Percentiles rank a stretch among this genome's conserved stretches.
Evolutionary conservation across 176 grass and related monocot species (phyloP).

Genomic region (Lolium multiflorum): DNA sequence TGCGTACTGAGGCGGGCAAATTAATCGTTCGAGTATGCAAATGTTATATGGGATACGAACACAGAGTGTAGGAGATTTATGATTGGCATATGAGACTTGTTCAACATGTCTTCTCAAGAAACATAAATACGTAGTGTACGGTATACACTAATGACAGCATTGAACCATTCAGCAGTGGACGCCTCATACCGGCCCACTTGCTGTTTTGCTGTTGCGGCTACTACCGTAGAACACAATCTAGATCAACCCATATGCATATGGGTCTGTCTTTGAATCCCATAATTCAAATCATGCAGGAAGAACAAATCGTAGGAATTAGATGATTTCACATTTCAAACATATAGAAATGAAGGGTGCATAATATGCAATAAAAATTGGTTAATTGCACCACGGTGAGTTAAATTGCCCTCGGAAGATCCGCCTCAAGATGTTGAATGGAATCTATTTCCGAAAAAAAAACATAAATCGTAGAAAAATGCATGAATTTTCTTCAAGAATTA

Average conservation of each 20-base stretch:
- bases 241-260: not conserved
- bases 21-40: not conserved
- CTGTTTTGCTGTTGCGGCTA: not conserved
- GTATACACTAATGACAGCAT: conserved; percentile 13
- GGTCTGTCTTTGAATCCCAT: not conserved
- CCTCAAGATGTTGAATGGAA: not conserved
- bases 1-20: not conserved
- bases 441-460: too few relatives aligned
- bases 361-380: not conserved
- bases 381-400: not conserved
- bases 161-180: conserved; percentile 15
- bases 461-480: too few relatives aligned
- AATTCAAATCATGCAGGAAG: not conserved
- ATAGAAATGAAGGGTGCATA: not conserved
- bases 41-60: conserved; percentile 31
- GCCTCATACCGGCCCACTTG: not conserved
- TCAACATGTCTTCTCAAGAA: not conserved
- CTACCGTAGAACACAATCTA: conserved; percentile 20
- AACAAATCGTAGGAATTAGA: not conserved
- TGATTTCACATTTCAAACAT: not conserved
- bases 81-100: conserved; percentile 31
- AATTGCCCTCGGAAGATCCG: not conserved
- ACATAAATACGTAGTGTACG: conserved; percentile 29
- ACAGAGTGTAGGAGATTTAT: not conserved
- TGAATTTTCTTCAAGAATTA: too few relatives aligned